Evolutionary conservation across 768 basidiomycete genomes (phyloP).

Genomic region (Galerina sulciceps): DNA sequence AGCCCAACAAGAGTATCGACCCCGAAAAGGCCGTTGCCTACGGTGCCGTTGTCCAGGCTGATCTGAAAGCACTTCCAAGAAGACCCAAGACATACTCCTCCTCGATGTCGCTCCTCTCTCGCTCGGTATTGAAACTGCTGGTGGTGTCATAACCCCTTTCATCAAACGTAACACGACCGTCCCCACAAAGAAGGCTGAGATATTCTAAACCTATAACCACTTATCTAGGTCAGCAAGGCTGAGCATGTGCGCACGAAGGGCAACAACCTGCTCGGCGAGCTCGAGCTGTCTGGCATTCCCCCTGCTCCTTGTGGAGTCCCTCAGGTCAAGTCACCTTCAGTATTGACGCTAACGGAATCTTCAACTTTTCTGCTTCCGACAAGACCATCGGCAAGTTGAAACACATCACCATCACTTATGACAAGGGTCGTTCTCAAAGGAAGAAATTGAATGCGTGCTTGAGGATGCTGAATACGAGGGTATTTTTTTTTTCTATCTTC

Average conservation of each 20-base stretch:
- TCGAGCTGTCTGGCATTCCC: slow-evolving; percentile 7
- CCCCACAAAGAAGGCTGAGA: slow-evolving; percentile 98
- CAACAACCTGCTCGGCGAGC: slow-evolving; percentile 10
- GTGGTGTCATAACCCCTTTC: slow-evolving; percentile 98
- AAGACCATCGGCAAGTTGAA: slow-evolving; percentile 80
- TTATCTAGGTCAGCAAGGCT: slow-evolving; percentile 98
- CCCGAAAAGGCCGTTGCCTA: slow-evolving; percentile 99
- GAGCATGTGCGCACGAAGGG: slow-evolving; percentile 82
- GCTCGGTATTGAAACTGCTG: slow-evolving; percentile 96
- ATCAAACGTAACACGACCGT: slow-evolving; percentile 99
- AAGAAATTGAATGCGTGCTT: slow-evolving; percentile 4
- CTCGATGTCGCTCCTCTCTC: slow-evolving; percentile 93
- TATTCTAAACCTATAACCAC: slow-evolving; percentile 98
- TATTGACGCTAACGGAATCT: slow-evolving; percentile 75
- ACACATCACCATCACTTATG: slow-evolving; percentile 71
- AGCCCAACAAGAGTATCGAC: slow-evolving; percentile 99
- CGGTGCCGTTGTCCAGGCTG: slow-evolving; percentile 98
- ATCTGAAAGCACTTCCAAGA: slow-evolving; percentile 96
- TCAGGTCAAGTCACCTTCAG: slow-evolving; percentile 93
- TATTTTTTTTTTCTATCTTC: neutral
- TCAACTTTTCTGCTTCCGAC: slow-evolving; percentile 76
- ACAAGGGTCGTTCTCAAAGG: slow-evolving; percentile 42
- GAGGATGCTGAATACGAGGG: neutral
- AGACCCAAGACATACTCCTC: slow-evolving; percentile 94
- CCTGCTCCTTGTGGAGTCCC: slow-evolving; percentile 78